phyloP scores from a whole-genome alignment of 257 asterid genomes.

The Salvia rosmarinus region DNA sequence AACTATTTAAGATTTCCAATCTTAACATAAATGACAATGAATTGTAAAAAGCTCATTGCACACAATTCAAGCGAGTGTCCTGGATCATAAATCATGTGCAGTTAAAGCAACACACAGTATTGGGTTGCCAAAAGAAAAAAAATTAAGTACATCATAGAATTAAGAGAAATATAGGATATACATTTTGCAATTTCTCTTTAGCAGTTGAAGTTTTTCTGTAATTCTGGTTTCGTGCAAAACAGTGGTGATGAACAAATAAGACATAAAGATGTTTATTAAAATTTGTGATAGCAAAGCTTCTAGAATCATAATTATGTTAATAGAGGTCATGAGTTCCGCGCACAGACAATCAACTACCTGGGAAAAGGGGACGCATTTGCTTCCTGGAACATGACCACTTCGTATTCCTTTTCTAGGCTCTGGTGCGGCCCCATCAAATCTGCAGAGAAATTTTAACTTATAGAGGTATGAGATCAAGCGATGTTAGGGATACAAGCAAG shows the following conservation, averaged over 20 bases:
- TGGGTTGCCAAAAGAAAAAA: background rate
- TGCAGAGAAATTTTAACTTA: slow-evolving; percentile 27
- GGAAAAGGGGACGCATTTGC: slow-evolving; percentile 92
- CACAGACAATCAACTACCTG: slow-evolving; percentile 52
- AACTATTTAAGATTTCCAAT: background rate
- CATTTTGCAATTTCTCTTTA: background rate
- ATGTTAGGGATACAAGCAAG: too few relatives aligned
- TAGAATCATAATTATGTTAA: background rate
- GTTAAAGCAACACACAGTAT: background rate
- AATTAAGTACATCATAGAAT: background rate
- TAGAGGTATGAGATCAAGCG: background rate
- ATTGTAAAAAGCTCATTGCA: background rate
- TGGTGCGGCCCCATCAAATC: slow-evolving; percentile 90
- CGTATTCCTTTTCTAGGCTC: slow-evolving; percentile 97
- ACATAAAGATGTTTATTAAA: background rate
- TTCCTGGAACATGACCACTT: slow-evolving; percentile 92
- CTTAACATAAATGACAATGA: background rate
- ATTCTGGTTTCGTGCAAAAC: background rate
- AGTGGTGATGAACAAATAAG: background rate
- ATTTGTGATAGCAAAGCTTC: background rate
- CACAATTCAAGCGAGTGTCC: background rate
- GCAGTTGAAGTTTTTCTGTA: slow-evolving; percentile 2
- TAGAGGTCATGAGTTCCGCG: slow-evolving; percentile 1
- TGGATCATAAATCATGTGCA: too few relatives aligned
- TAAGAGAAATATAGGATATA: background rate